Conservation (phyloP, 2,329 filamentous ascomycete species). For the Hypomyces perniciosus region DNA sequence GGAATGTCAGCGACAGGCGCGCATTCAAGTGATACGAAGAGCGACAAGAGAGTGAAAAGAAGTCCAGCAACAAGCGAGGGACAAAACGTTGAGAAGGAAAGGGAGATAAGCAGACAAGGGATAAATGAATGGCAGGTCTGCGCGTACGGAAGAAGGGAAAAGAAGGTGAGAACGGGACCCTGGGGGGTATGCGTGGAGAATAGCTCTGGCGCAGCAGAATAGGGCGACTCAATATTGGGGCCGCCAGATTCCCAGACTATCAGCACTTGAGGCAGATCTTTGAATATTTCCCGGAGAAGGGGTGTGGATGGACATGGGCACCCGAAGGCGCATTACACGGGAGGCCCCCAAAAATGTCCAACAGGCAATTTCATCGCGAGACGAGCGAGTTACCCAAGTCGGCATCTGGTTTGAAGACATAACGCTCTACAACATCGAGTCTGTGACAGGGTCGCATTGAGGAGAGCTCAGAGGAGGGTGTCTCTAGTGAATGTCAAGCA, state of each 20-base stretch:
- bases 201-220: neutral
- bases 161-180: neutral
- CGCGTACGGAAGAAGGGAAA: neutral
- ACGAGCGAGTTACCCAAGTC: neutral
- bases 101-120: slow-evolving; percentile 8
- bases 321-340: neutral
- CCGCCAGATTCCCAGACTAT: neutral
- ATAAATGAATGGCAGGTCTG: slow-evolving; percentile 6
- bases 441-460: neutral
- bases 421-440: neutral
- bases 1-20: slow-evolving; percentile 8
- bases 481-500: neutral
- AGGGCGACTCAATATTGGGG: neutral
- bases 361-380: too few relatives aligned
- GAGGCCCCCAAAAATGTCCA: neutral
- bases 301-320: neutral
- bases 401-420: neutral
- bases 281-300: neutral
- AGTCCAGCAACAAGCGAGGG: slow-evolving; percentile 1
- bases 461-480: neutral
- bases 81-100: slow-evolving; percentile 6
- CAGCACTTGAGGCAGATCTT: neutral
- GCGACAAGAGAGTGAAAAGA: slow-evolving; percentile 5
- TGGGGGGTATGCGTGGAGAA: neutral
- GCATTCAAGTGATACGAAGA: neutral